Evolutionary conservation across 495 filamentous ascomycete genomes (phyloP), one percentile per base, ranked within the genome.

Genomic region (Articulospora tetracladia): DNA sequence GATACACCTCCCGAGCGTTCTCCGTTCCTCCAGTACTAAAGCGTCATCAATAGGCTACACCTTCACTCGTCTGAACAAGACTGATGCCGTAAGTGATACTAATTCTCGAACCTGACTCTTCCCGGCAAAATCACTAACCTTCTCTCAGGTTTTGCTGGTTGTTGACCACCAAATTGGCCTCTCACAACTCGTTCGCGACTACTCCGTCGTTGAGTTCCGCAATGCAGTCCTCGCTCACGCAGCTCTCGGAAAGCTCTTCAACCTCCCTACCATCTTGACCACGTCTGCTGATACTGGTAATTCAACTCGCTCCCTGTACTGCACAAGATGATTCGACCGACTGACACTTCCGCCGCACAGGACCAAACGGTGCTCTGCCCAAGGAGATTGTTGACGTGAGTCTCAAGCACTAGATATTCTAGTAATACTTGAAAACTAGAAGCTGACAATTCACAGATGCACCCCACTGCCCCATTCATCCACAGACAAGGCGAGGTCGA

Each of bases 121-220:
- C 55, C 52, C 56, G 51, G n/a, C 20, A 59, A 34, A 12, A 30
- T 55, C 12, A 62, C 32, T 57, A 54, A n/a, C 41, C 52, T 24
- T 3, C 11, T 44, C 39, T 26, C 39, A 80, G 79, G 69, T 81
- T 36, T 81, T 92, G 25, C 72, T 92, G 28, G 77, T 91, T 58
- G 78, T 91, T 55, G 89, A 92, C 69, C 78, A 87, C 61, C 87
- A 91, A 69, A 79, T 87, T 59, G 89, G 89, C 32, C 84, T 92
- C 22, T 83, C 82, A 68, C 72, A 77, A 53, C 65, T 89, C 13
- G 83, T 84, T 34, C 83, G 87, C 24, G 89, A 92, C 74, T 87
- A 73, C 64, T 72, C 82, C 60, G 72, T 83, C 23, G 81, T 77
- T 46, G 74, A 83, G 59, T 92, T 80, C 77, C 77, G 80, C 47